Evolutionary conservation across 345 rosid species (phyloP).

Genomic region (Dipteronia sinensis): DNA sequence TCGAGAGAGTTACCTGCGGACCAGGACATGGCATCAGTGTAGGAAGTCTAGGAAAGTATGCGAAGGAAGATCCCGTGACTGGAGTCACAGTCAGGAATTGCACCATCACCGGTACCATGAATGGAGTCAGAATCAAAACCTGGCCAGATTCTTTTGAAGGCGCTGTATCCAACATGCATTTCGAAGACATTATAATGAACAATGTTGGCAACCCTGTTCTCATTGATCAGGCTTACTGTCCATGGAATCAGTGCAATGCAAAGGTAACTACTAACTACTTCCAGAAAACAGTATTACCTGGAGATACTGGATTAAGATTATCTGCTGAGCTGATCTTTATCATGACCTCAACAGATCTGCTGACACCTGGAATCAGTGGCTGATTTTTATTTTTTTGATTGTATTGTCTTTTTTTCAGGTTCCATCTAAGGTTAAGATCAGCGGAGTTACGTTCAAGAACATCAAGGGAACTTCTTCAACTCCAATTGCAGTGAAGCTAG

Average conservation of each 20-base stretch:
- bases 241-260: slow-evolving; percentile 35
- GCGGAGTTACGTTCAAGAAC: slow-evolving; percentile 25
- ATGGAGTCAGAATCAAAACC: slow-evolving; percentile 64
- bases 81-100: slow-evolving; percentile 48
- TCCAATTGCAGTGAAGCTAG: slow-evolving; percentile 16
- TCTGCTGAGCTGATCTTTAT: no score
- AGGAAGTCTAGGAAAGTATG: slow-evolving; percentile 61
- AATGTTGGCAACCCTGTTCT: slow-evolving; percentile 52
- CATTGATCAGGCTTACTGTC: slow-evolving; percentile 56
- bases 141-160: slow-evolving; percentile 50
- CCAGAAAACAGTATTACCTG: no score
- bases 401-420: slow-evolving; percentile 6
- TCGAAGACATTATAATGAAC: slow-evolving; percentile 51
- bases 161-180: slow-evolving; percentile 37
- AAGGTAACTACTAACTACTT: slow-evolving; percentile 28
- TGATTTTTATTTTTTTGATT: not conserved
- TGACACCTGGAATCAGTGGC: no score
- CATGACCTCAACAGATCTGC: no score
- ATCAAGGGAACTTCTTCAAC: slow-evolving; percentile 32
- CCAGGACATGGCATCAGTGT: slow-evolving; percentile 67
- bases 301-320: no score
- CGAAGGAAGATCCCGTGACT: slow-evolving; percentile 43
- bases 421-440: slow-evolving; percentile 29
- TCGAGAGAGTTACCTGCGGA: slow-evolving; percentile 19
- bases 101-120: slow-evolving; percentile 35